Conservation (phyloP, 805 yeast genomes). For the Schwanniomyces pseudopolymorphus region DNA sequence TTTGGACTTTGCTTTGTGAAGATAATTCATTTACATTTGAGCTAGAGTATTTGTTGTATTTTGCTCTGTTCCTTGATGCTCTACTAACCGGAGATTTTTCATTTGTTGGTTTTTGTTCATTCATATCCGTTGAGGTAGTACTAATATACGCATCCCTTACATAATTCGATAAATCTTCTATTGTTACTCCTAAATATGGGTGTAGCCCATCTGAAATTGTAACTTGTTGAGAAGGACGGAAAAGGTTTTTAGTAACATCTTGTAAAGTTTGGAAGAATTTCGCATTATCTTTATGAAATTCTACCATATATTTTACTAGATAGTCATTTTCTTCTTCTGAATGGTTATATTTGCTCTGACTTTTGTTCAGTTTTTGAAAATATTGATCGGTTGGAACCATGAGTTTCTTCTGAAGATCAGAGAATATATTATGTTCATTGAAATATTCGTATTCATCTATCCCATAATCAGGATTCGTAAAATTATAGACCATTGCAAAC, state of each 20-base stretch:
- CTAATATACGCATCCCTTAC: conserved; percentile 18
- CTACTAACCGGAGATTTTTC: not conserved
- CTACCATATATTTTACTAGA: conserved; percentile 14
- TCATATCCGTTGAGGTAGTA: not conserved
- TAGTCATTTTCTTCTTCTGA: conserved; percentile 10
- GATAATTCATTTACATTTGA: conserved; percentile 6
- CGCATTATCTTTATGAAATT: conserved; percentile 16
- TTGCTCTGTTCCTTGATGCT: conserved; percentile 1
- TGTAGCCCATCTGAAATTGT: conserved; percentile 21
- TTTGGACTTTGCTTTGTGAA: conserved; percentile 9
- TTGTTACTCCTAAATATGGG: conserved; percentile 22
- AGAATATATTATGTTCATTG: conserved; percentile 19
- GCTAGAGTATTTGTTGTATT: conserved; percentile 7
- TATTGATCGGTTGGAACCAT: conserved; percentile 37
- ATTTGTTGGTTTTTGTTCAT: not conserved
- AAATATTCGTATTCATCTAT: conserved; percentile 22
- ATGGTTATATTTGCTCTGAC: conserved; percentile 6
- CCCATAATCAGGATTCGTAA: conserved; percentile 31
- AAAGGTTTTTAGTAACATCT: conserved; percentile 20
- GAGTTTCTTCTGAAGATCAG: conserved; percentile 28
- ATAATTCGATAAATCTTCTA: conserved; percentile 27
- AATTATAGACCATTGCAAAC: conserved; percentile 31
- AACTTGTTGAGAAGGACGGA: conserved; percentile 23
- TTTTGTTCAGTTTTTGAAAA: conserved; percentile 20
- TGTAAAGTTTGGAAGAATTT: conserved; percentile 20